Base-by-base conservation (phyloP, 2,329 filamentous ascomycete species). In the Sphaceloma murrayae region DNA sequence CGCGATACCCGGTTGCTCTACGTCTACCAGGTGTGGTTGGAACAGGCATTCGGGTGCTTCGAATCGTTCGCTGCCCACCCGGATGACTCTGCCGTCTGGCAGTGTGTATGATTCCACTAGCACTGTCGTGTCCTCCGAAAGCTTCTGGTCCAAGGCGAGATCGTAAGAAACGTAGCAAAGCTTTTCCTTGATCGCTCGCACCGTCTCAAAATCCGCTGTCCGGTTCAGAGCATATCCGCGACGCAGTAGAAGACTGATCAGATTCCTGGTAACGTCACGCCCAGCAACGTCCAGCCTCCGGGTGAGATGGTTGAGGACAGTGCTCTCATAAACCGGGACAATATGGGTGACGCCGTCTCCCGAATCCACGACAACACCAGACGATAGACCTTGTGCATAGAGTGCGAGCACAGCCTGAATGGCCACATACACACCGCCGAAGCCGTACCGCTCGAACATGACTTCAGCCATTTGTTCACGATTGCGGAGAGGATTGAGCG, bases 101-200 rank as follows among this genome's bases (percentile, higher is more conserved):
- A 98, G 74, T 1, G 91, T 98, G 70, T 98, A 98, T 61, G 85
- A 93, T 67, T 98, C 91, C 8, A 98, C 91, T 45, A 98, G 72
- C 6, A 95, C 87, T 1, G 91, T 98, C 11, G 91, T 98, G 58
- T 98, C 91, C 68, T 98, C 91, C 59, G 85, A 93, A 52, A 98
- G 78, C 55, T 85, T 80, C 69, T 96, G 88, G 72, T 98, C 91
- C 45, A 98, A 74, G 66, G 94, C 87, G 46, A 98, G 77, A 64
- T 98, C 91, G 71, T 96, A 98, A 9, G 88, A 95, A 46, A 98
- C 89, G 64, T 98, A 98, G 74, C 91, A 96, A 42, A 98, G 82
- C 74, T 98, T 98, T 74, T 98, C 91, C 71, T 98, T 98, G 72
- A 98, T 96, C 65, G 96, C 89, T 50, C 91, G 84, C 46, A 98